Percentiles rank a stretch among this genome's conserved stretches.
These are phyloP conservation scores for Tetracentron sinense DNA, from an alignment of 164 flowering plant genomes.

Conservation along the genomic window DNA sequence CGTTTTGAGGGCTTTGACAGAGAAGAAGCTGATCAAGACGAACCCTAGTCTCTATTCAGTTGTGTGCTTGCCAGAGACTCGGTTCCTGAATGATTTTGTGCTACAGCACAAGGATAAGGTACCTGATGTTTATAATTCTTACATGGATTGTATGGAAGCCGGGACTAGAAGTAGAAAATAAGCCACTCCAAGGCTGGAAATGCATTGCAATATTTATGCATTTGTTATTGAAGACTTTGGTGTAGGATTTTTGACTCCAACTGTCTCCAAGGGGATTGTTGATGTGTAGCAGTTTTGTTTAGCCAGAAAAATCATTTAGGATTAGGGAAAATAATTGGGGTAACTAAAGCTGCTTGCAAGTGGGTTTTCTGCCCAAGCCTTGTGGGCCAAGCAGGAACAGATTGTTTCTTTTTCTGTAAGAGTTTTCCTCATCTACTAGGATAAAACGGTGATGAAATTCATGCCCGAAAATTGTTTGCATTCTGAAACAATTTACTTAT, in stretches of 20 bases:
- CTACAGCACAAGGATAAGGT: constrained; percentile 7
- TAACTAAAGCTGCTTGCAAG: too few relatives aligned
- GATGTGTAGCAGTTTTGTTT: too few relatives aligned
- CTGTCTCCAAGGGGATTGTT: too few relatives aligned
- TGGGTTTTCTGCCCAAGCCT: too few relatives aligned
- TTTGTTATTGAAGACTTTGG: too few relatives aligned
- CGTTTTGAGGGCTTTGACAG: constrained; percentile 7
- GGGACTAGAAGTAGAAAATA: background rate
- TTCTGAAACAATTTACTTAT: background rate
- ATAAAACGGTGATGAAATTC: too few relatives aligned
- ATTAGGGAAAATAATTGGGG: too few relatives aligned
- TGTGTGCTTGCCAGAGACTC: constrained; percentile 6
- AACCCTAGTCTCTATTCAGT: background rate
- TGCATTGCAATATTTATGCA: too few relatives aligned
- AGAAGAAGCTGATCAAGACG: constrained; percentile 10
- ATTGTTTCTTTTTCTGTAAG: background rate
- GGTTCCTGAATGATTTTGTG: constrained; percentile 11
- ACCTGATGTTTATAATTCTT: constrained; percentile 17
- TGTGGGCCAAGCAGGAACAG: too few relatives aligned
- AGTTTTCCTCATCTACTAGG: background rate
- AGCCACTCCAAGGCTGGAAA: background rate
- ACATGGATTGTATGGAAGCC: background rate
- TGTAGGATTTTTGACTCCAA: too few relatives aligned
- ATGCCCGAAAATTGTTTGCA: background rate
- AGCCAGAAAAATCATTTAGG: too few relatives aligned